Base-by-base conservation (phyloP, 371 early-diverging fungal species). In the Saksenaea vasiformis region DNA sequence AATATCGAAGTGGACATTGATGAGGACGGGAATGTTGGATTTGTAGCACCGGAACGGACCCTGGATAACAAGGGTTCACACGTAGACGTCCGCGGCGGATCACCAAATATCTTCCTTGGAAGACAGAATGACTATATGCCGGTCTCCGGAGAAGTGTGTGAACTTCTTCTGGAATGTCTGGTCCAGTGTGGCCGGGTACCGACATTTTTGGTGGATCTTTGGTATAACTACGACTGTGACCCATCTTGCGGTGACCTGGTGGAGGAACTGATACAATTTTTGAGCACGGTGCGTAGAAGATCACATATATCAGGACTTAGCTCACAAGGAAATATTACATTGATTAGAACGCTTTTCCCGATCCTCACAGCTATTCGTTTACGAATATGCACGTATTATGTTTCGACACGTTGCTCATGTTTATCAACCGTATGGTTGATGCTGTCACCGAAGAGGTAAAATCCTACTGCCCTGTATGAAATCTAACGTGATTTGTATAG, bases 151-250 rank as follows among this genome's bases (percentile, higher is more conserved):
- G 95, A 96, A 72, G 91, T 90, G 1, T 88, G 95, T 9, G 93
- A 94, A 61, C 71, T 95, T 51, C 66, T 95, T 22, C 68, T 95
- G 19, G 96, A 96, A 64, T 87, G 92, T 39, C 66, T 96, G 54
- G 80, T 90, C n/a, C 85, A 91, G 59, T 78, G 89, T 60, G 82
- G 85, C 22, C 80, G 90, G 54, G 80, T 80, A 41, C 90, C 93
- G 10, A 84, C 89, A 1, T 90, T 97, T 65, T 82, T 93, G 76
- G 80, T 87, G 0, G 95, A 95, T 61, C 81, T 98, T 28, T 98
- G 95, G 91, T 89, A 94, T 58, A 93, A 95, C 73, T 97, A 92
- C 69, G 98, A 98, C 74, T 93, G 95, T 56, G 90, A 94, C 64
- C 60, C 91, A 63, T 82, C 88, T 39, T 86, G 89, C 43, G 88